phyloP scores from a whole-genome alignment of 2,329 filamentous ascomycete species.

The Fusarium illudens region DNA sequence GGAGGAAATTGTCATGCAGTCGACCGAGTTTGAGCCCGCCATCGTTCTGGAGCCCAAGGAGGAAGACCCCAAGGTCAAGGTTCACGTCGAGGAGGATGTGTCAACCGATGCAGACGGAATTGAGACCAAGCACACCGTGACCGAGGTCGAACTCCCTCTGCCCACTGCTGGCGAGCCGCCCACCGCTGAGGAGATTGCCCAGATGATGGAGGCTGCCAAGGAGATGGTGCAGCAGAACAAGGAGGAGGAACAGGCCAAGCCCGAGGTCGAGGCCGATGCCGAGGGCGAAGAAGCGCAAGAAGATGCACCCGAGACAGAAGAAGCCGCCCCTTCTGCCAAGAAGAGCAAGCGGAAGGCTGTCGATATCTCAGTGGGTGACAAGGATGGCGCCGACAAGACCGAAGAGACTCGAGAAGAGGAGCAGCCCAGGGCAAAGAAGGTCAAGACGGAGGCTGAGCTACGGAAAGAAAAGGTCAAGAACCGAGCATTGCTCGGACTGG shows the following conservation, averaged over 20 bases:
- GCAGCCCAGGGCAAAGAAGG: constrained; percentile 73
- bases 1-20: constrained; percentile 53
- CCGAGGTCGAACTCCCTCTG: constrained; percentile 78
- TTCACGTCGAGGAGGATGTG: constrained; percentile 74
- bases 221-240: constrained; percentile 81
- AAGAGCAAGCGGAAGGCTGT: constrained; percentile 78
- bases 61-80: constrained; percentile 69
- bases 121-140: constrained; percentile 75
- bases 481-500: constrained; percentile 85
- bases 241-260: constrained; percentile 50
- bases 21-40: constrained; percentile 59
- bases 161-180: constrained; percentile 69
- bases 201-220: constrained; percentile 87
- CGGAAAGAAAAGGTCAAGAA: constrained; percentile 87
- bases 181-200: constrained; percentile 77
- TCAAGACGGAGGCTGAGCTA: constrained; percentile 81
- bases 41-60: constrained; percentile 61
- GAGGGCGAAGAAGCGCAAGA: constrained; percentile 55
- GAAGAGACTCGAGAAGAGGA: constrained; percentile 51
- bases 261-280: constrained; percentile 48
- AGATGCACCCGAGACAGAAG: constrained; percentile 48
- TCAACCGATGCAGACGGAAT: constrained; percentile 63
- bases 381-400: constrained; percentile 50
- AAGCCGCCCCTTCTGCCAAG: constrained; percentile 52
- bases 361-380: constrained; percentile 73